Evolutionary conservation across 2,329 filamentous ascomycete genomes (phyloP), one percentile per base, ranked within the genome.

Genomic region (Aspergillus sp.): DNA sequence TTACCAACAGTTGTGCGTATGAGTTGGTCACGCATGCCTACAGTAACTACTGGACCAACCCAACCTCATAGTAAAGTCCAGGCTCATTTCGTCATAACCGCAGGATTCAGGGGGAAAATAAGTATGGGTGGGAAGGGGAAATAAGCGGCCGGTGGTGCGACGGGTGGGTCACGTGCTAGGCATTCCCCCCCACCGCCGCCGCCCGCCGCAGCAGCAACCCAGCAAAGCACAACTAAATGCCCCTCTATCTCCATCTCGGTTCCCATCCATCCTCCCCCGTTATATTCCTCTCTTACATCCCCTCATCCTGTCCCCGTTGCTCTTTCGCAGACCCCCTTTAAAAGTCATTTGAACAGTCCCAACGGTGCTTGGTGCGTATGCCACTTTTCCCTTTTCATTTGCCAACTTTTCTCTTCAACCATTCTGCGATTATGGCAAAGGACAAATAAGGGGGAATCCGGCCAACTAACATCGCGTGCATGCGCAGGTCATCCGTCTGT

Each of bases 161-260:
- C 56, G 41, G 62, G 60, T 51, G 32, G 57, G 58, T 65, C 67
- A 69, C 67, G 67, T 69, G 66, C 56, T 6, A 32, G 3, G 10
- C 38, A 19, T 54, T 55, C 67, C 71, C 72, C 72, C 72, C 70
- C 65, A 70, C 38, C 50, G 45, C 45, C 65, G 53, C 39, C 53
- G 39, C 9, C 53, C 68, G 68, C 68, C 60, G 59, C 58, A 58
- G 60, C 62, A 65, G 32, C 32, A 36, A 13, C 55, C 63, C 41
- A 45, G 63, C 62, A 68, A 36, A 69, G 65, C 65, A 65, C 68
- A 73, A 73, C 69, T 67, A 62, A 66, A 66, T 73, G 71, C 73
- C 72, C 72, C 72, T 74, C 73, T 71, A 70, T 73, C 69, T 73
- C 64, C 66, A 67, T 63, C 62, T 61, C 60, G 49, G 48, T 63